Evolutionary conservation across 768 basidiomycete species (phyloP), one percentile per base, ranked within the genome.

Genomic region (Lyophyllum atratum): DNA sequence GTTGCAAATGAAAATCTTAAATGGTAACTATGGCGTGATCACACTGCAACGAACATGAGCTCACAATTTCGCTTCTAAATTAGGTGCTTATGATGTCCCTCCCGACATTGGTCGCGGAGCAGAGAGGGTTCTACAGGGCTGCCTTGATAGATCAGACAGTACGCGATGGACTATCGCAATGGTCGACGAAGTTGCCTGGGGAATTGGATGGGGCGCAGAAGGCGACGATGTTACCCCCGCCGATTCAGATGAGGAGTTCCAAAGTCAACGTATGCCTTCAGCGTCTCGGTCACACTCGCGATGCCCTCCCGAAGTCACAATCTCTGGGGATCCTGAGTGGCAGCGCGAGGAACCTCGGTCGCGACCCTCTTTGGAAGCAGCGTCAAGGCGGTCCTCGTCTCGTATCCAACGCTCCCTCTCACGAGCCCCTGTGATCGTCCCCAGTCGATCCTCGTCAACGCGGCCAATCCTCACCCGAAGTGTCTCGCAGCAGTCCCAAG

Each of bases 1-100:
- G 31, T 71, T 98, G 55, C 89, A 93, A 50, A 88, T 93, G 83
- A 95, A 95, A 72, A 96, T 99, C 56, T 68, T 96, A 8, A 85
- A 87, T 51, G 93, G 95, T 82, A 73, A 71, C 73, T 72, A 34
- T 40, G 1, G 19, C 24, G 26, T 58, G 44, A 45, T 40, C 25
- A 31, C 34, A 28, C 21, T 45, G 17, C 52, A 15, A 28, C 22
- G 49, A 48, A 43, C 56, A 4, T 47, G 22, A 24, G 34, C 60
- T 61, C 44, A 52, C 42, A 55, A 54, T 62, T 14, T 28, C 29
- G 52, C 17, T 49, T 28, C 39, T 59, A 28, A 43, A 22, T 29
- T 63, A 93, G 91, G 89, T 59, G 80, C 72, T 2, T 92, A 83
- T 64, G 80, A 83, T 3, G 74, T 85, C 58, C 87, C 85, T 7